Percentiles rank a stretch among this genome's conserved stretches.
Evolutionary conservation across 352 stramenopile genomes (phyloP).

Genomic region (Phytopythium boreale): DNA sequence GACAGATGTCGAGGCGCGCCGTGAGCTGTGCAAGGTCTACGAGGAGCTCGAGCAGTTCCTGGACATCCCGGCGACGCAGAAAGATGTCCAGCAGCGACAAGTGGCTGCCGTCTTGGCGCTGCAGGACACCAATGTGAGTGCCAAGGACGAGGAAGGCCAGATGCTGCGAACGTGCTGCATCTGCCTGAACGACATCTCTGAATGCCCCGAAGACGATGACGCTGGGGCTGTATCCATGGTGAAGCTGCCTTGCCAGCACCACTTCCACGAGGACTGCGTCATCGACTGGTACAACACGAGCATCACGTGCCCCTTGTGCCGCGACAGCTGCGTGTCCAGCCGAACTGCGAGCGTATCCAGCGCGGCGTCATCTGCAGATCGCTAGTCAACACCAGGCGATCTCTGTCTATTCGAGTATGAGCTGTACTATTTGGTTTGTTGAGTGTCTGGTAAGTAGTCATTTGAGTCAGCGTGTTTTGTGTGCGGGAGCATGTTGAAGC

Average conservation of each 20-base stretch:
- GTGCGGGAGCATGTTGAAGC: no score
- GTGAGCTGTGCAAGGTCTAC: conserved; percentile 25
- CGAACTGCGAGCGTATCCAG: background rate
- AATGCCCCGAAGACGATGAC: conserved; percentile 16
- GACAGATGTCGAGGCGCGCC: conserved; percentile 16
- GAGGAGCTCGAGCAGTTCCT: conserved; percentile 40
- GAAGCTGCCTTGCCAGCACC: conserved; percentile 43
- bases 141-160: conserved; percentile 6
- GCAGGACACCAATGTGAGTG: conserved; percentile 32
- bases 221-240: conserved; percentile 18
- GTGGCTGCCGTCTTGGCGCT: conserved; percentile 44
- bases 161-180: conserved; percentile 36
- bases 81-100: conserved; percentile 35
- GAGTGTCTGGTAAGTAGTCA: no score
- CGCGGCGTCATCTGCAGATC: background rate
- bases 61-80: conserved; percentile 41
- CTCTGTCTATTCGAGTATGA: no score
- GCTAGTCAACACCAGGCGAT: no score
- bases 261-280: conserved; percentile 71
- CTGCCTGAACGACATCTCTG: conserved; percentile 34
- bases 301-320: conserved; percentile 56
- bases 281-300: conserved; percentile 68
- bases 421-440: no score
- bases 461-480: no score
- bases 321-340: conserved; percentile 12